Evolutionary conservation across 805 yeast genomes (phyloP).

Genomic region (Ogataea trehalophila): DNA sequence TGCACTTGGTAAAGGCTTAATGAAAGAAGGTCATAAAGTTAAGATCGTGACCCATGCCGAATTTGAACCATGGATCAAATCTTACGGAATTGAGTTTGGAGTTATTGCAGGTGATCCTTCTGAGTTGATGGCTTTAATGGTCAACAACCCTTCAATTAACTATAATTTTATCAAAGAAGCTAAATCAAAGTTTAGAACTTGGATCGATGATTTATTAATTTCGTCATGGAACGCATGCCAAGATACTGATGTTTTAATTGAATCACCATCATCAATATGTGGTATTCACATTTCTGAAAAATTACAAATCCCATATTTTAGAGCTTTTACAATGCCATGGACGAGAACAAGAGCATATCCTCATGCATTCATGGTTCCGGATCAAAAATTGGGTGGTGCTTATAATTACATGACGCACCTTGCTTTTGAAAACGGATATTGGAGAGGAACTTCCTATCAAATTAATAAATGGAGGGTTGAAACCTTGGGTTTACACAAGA

Average conservation of each 20-base stretch:
- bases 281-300: conserved; percentile 96
- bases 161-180: conserved; percentile 83
- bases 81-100: conserved; percentile 62
- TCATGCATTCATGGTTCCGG: conserved; percentile 94
- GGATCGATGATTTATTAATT: conserved; percentile 71
- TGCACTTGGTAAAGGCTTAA: conserved; percentile 76
- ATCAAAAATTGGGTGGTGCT: conserved; percentile 86
- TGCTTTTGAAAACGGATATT: conserved; percentile 85
- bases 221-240: conserved; percentile 88
- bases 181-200: conserved; percentile 65
- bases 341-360: conserved; percentile 93
- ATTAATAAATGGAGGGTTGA: conserved; percentile 84
- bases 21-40: conserved; percentile 77
- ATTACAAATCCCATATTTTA: conserved; percentile 77
- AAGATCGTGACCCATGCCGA: conserved; percentile 84
- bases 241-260: conserved; percentile 76
- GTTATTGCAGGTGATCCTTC: conserved; percentile 91
- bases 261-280: conserved; percentile 95
- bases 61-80: conserved; percentile 68
- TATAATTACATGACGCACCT: conserved; percentile 91
- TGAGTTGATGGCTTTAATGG: conserved; percentile 88
- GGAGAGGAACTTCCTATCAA: conserved; percentile 88
- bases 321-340: conserved; percentile 99
- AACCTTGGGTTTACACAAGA: conserved; percentile 57
- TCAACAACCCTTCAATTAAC: conserved; percentile 81